phyloP scores from a whole-genome alignment of 768 basidiomycete genomes.

The Suillus subluteus region DNA sequence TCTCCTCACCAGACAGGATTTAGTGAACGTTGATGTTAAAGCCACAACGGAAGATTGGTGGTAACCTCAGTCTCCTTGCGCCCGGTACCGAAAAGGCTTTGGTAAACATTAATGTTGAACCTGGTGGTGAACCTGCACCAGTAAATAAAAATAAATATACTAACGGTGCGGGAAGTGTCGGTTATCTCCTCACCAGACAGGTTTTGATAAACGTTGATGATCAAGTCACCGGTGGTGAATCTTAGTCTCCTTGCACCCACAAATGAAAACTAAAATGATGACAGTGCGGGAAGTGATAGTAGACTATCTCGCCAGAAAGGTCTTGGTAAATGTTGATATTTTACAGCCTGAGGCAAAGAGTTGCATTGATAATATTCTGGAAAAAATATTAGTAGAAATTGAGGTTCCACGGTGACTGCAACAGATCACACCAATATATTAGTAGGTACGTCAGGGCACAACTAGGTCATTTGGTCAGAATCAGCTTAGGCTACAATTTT shows the following conservation, averaged over 20 bases:
- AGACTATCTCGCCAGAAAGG: not conserved
- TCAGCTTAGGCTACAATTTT: not conserved
- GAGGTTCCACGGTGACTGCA: not conserved
- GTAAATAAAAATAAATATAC: too few species aligned
- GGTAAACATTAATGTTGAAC: too few species aligned
- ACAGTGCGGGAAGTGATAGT: not conserved
- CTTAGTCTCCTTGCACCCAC: not conserved
- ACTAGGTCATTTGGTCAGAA: not conserved
- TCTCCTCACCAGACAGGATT: too few species aligned
- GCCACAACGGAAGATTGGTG: too few species aligned
- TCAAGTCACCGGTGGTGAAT: too few species aligned
- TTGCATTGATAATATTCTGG: not conserved
- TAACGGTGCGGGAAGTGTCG: too few species aligned
- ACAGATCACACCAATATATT: not conserved
- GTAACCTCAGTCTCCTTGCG: too few species aligned
- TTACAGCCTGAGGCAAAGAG: not conserved
- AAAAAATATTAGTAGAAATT: not conserved
- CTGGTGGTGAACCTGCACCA: too few species aligned
- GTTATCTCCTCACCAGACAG: too few species aligned
- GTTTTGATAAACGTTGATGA: too few species aligned
- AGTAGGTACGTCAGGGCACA: not conserved
- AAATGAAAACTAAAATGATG: not conserved
- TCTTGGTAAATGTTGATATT: not conserved
- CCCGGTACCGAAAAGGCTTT: too few species aligned
- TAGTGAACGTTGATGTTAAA: too few species aligned